These are phyloP conservation scores for Helminthosporium solani DNA, from an alignment of 2,329 filamentous ascomycete genomes.

Conservation along the genomic window DNA sequence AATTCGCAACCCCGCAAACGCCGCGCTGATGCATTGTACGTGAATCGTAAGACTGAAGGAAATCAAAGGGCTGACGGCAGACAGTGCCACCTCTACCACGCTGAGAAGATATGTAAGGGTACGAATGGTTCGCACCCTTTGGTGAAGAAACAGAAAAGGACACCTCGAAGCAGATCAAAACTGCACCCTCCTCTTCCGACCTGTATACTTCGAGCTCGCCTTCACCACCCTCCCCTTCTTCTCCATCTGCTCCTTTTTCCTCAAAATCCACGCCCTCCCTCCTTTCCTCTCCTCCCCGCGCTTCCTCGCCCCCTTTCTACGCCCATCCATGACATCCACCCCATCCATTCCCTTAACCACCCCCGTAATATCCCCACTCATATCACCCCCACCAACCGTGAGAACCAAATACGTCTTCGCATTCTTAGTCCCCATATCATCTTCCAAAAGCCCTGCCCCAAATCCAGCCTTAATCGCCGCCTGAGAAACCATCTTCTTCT, in stretches of 20 bases:
- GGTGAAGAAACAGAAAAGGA: neutral
- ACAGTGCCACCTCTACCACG: too few species aligned
- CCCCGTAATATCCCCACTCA: slow-evolving; percentile 76
- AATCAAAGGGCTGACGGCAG: too few species aligned
- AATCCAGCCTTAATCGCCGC: slow-evolving; percentile 94
- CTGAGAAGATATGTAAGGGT: too few species aligned
- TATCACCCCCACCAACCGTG: slow-evolving; percentile 75
- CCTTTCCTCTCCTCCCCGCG: slow-evolving; percentile 70
- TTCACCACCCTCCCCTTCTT: slow-evolving; percentile 94
- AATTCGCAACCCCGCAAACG: slow-evolving; percentile 29
- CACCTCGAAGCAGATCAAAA: slow-evolving; percentile 58
- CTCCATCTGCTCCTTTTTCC: slow-evolving; percentile 92
- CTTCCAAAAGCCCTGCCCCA: slow-evolving; percentile 89
- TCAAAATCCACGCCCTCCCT: slow-evolving; percentile 78
- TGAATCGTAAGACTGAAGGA: slow-evolving; percentile 9
- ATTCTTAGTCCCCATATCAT: slow-evolving; percentile 95
- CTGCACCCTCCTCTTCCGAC: slow-evolving; percentile 75
- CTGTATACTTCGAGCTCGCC: slow-evolving; percentile 87
- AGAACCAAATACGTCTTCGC: slow-evolving; percentile 94
- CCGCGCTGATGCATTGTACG: slow-evolving; percentile 38
- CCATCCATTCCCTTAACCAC: slow-evolving; percentile 87
- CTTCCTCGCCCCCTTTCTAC: slow-evolving; percentile 54
- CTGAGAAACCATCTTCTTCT: slow-evolving; percentile 86
- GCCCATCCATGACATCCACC: slow-evolving; percentile 68
- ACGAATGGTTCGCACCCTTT: too few species aligned